A percentile compares a stretch with the other conserved stretches of the same genome.
Evolutionary conservation across 768 basidiomycete species (phyloP).

Genomic region (Boletus subcaerulescens): DNA sequence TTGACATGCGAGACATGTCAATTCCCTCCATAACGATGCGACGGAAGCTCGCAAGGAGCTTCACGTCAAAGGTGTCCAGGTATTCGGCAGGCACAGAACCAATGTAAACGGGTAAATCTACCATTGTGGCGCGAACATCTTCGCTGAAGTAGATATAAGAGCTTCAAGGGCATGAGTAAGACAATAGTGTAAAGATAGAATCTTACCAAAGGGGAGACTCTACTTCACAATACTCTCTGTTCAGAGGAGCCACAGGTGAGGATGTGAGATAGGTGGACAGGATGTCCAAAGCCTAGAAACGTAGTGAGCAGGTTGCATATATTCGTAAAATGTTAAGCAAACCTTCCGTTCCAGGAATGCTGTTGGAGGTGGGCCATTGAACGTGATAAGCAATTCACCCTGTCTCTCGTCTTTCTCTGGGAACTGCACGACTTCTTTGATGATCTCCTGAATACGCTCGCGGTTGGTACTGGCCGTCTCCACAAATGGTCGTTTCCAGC

Average conservation of each 20-base stretch:
- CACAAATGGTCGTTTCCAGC: conserved; percentile 93
- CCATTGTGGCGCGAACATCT: conserved; percentile 66
- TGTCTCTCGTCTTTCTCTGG: conserved; percentile 96
- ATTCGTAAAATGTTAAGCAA: not conserved
- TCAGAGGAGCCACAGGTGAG: conserved; percentile 74
- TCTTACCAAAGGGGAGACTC: conserved; percentile 82
- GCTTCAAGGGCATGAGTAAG: conserved; percentile 38
- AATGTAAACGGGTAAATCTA: conserved; percentile 73
- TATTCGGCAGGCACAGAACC: conserved; percentile 82
- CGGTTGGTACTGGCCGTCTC: conserved; percentile 78
- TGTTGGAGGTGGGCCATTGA: conserved; percentile 72
- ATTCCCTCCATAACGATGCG: conserved; percentile 72
- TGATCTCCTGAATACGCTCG: conserved; percentile 47
- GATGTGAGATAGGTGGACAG: conserved; percentile 88
- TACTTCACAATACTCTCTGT: conserved; percentile 91
- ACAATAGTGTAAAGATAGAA: not conserved
- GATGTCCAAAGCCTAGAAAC: conserved; percentile 71
- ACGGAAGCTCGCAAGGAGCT: conserved; percentile 64
- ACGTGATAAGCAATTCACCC: conserved; percentile 79
- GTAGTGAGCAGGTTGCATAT: not conserved
- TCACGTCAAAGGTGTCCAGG: conserved; percentile 67
- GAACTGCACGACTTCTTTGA: conserved; percentile 77
- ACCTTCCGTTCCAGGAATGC: conserved; percentile 74
- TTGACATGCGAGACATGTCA: conserved; percentile 86
- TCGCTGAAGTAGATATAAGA: conserved; percentile 85